Percentiles rank a stretch among this genome's conserved stretches.
phyloP scores from a whole-genome alignment of 2,329 filamentous ascomycete species.

The Spiromastix sp. region DNA sequence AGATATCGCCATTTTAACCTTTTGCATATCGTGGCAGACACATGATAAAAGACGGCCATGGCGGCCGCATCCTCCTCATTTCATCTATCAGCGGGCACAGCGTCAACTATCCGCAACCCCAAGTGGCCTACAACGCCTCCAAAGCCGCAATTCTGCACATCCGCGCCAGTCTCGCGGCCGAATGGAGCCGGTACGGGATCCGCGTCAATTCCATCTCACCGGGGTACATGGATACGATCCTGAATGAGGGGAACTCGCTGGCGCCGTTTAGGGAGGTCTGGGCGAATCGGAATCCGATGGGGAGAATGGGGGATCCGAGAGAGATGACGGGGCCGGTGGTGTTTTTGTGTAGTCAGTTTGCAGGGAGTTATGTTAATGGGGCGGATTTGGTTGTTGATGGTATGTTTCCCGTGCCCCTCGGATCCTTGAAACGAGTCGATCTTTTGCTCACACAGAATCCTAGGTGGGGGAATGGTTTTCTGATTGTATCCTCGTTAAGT shows the following conservation, averaged over 20 bases:
- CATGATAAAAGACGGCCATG: slow-evolving; percentile 42
- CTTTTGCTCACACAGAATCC: too few species aligned
- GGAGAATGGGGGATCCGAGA: slow-evolving; percentile 53
- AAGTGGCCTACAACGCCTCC: slow-evolving; percentile 60
- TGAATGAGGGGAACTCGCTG: slow-evolving; percentile 57
- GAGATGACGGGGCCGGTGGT: slow-evolving; percentile 55
- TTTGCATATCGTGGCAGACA: slow-evolving; percentile 23
- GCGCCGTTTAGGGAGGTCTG: slow-evolving; percentile 45
- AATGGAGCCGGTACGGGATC: slow-evolving; percentile 64
- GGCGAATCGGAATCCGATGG: slow-evolving; percentile 51
- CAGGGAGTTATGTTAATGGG: slow-evolving; percentile 59
- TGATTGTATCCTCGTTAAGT: too few species aligned
- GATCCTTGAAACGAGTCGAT: too few species aligned
- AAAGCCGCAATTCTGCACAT: slow-evolving; percentile 58
- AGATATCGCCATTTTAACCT: background rate
- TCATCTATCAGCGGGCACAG: slow-evolving; percentile 58
- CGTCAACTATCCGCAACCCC: slow-evolving; percentile 64
- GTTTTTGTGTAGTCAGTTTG: slow-evolving; percentile 45
- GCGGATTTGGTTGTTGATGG: slow-evolving; percentile 57
- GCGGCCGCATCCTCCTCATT: slow-evolving; percentile 56
- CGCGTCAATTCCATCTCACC: slow-evolving; percentile 60
- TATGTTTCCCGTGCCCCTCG: slow-evolving; percentile 26
- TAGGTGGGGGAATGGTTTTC: slow-evolving; percentile 5
- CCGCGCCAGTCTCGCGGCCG: slow-evolving; percentile 56
- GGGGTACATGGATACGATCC: slow-evolving; percentile 67